phyloP scores from a whole-genome alignment of 164 flowering plant species.

The Warburgia ugandensis region DNA sequence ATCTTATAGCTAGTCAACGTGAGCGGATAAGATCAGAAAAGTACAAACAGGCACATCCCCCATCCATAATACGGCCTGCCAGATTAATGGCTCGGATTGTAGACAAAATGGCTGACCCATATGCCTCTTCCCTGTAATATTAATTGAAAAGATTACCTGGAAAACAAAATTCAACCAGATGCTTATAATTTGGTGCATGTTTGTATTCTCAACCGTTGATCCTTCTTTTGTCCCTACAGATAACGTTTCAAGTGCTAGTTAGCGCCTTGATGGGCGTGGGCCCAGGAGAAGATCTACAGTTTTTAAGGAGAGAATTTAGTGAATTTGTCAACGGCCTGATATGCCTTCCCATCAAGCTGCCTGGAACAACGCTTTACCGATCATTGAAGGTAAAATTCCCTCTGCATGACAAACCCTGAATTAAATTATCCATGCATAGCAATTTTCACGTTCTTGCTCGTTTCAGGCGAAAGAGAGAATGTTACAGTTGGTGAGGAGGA shows the following conservation, averaged over 20 bases:
- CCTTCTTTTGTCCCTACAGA: slow-evolving; percentile 24
- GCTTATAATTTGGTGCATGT: neutral
- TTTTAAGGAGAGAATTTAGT: slow-evolving; percentile 56
- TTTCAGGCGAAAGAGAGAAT: slow-evolving; percentile 73
- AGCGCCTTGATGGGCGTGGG: slow-evolving; percentile 64
- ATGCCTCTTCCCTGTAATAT: neutral
- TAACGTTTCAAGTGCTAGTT: slow-evolving; percentile 70
- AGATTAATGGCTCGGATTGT: neutral
- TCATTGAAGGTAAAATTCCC: slow-evolving; percentile 58
- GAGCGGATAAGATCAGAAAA: no score
- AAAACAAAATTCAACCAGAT: neutral
- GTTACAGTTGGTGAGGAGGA: slow-evolving; percentile 42
- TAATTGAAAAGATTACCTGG: neutral
- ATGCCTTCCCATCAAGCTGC: slow-evolving; percentile 77
- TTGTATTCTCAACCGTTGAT: neutral
- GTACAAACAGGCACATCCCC: no score
- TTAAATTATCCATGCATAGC: neutral
- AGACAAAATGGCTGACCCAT: neutral
- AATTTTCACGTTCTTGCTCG: neutral
- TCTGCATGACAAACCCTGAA: neutral
- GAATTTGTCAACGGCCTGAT: slow-evolving; percentile 80
- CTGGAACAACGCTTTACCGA: slow-evolving; percentile 70
- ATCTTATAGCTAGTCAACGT: no score
- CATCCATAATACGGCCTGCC: neutral
- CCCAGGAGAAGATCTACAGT: slow-evolving; percentile 65